These are phyloP conservation scores for Boletellus ananas DNA, from an alignment of 768 basidiomycete genomes.

Conservation along the genomic window DNA sequence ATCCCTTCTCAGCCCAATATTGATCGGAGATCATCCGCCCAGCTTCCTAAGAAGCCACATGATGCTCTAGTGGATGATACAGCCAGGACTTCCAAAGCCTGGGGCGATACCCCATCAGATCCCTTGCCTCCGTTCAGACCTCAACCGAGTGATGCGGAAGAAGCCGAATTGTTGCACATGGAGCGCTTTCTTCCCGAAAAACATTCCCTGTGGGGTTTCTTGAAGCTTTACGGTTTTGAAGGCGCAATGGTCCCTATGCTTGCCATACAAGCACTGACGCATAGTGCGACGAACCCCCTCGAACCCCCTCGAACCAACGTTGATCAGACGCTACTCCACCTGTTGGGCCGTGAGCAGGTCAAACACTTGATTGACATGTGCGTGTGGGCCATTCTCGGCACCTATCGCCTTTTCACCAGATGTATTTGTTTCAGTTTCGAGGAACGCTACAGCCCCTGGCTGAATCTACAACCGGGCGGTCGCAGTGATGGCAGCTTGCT, in stretches of 20 bases:
- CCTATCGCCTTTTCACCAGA: background rate
- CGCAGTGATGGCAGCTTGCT: slow-evolving; percentile 34
- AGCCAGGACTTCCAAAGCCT: slow-evolving; percentile 17
- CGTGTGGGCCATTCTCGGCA: slow-evolving; percentile 6
- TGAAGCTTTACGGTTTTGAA: slow-evolving; percentile 37
- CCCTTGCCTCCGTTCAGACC: slow-evolving; percentile 17
- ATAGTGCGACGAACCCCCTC: slow-evolving; percentile 19
- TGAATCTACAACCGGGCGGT: slow-evolving; percentile 34
- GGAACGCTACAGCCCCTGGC: slow-evolving; percentile 42
- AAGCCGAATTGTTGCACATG: slow-evolving; percentile 31
- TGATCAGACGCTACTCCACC: slow-evolving; percentile 27
- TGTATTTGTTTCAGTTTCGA: slow-evolving; percentile 35
- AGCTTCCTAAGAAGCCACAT: slow-evolving; percentile 19
- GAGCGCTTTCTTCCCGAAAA: slow-evolving; percentile 36
- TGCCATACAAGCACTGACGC: slow-evolving; percentile 41
- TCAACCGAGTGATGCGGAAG: slow-evolving; percentile 19
- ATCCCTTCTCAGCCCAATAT: slow-evolving; percentile 13
- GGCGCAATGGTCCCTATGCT: slow-evolving; percentile 45
- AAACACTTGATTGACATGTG: slow-evolving; percentile 39
- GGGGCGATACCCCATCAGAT: slow-evolving; percentile 17
- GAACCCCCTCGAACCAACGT: slow-evolving; percentile 24
- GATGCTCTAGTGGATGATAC: slow-evolving; percentile 22
- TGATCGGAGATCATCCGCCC: slow-evolving; percentile 24
- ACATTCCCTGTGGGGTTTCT: slow-evolving; percentile 37
- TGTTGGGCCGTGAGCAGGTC: slow-evolving; percentile 35